These are phyloP conservation scores for Capsicum rhomboideum DNA, from an alignment of 257 asterid species.

Conservation along the genomic window DNA sequence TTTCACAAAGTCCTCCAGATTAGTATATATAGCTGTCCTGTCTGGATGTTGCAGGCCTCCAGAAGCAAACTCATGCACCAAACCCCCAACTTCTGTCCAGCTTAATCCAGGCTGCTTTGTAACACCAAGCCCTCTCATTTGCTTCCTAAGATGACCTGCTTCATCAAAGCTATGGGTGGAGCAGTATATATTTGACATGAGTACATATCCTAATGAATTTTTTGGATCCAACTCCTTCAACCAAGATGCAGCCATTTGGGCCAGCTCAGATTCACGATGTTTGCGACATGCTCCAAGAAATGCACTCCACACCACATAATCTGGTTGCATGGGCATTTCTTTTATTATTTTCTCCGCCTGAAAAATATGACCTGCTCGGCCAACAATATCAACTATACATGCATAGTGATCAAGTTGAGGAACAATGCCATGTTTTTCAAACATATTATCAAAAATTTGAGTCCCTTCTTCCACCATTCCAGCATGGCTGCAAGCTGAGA, in stretches of 20 bases:
- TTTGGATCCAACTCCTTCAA: constrained; percentile 59
- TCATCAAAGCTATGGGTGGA: constrained; percentile 33
- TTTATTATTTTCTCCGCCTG: constrained; percentile 49
- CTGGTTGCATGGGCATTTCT: constrained; percentile 65
- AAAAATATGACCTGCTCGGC: constrained; percentile 57
- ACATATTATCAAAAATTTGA: constrained; percentile 43
- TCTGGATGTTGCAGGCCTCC: constrained; percentile 52
- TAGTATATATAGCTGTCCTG: constrained; percentile 36
- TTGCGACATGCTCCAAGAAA: constrained; percentile 81
- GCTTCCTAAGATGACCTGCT: constrained; percentile 41
- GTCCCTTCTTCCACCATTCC: constrained; percentile 77
- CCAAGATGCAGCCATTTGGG: constrained; percentile 46
- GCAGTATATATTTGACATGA: constrained; percentile 55
- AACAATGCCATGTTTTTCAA: constrained; percentile 37
- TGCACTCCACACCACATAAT: constrained; percentile 81
- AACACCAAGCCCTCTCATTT: constrained; percentile 48
- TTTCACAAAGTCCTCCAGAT: constrained; percentile 31
- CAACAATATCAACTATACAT: constrained; percentile 65
- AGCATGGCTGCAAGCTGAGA: constrained; percentile 75
- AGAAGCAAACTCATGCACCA: constrained; percentile 71
- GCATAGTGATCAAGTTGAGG: constrained; percentile 90
- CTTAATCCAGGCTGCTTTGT: constrained; percentile 77
- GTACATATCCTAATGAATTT: constrained; percentile 64
- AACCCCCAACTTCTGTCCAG: constrained; percentile 52
- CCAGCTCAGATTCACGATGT: constrained; percentile 53